phyloP scores from a whole-genome alignment of 163 green algal species.

The Chlorella variabilis region DNA sequence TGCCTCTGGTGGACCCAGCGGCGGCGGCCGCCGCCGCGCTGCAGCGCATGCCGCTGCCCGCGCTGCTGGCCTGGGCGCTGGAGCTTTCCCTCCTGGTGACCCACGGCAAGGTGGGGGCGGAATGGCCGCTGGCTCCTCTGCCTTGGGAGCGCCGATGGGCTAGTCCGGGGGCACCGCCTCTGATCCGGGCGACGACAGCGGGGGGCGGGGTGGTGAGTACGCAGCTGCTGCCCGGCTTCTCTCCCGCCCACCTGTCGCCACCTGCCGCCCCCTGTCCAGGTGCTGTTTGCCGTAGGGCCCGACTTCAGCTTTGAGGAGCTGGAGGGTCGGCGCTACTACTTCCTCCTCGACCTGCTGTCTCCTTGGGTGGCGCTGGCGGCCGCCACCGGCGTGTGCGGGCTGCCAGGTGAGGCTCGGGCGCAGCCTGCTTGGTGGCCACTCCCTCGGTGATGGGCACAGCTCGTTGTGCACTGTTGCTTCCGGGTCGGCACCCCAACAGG shows the following conservation, averaged over 20 bases:
- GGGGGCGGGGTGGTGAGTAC: neutral
- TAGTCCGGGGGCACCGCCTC: no score
- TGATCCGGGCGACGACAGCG: no score
- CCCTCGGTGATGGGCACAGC: no score
- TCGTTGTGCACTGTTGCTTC: no score
- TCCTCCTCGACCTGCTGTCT: constrained; percentile 19
- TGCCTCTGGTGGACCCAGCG: no score
- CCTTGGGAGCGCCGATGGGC: no score
- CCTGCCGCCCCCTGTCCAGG: neutral
- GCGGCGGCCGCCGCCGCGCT: neutral
- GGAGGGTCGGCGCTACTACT: constrained; percentile 8
- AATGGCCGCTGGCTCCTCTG: no score
- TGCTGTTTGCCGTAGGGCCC: constrained; percentile 18
- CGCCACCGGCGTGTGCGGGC: neutral
- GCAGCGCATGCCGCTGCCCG: neutral
- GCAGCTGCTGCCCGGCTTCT: neutral
- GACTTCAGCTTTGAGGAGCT: neutral
- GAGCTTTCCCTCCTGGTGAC: neutral
- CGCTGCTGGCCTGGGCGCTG: neutral
- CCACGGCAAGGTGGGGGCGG: neutral
- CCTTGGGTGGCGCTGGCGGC: constrained; percentile 12
- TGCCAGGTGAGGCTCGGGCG: neutral
- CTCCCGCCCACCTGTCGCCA: neutral
- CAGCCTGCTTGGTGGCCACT: no score
- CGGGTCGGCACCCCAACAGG: no score